A percentile compares a stretch with the other conserved stretches of the same genome.
phyloP scores from a whole-genome alignment of 495 filamentous ascomycete species.

The Penicillium malachiteum region DNA sequence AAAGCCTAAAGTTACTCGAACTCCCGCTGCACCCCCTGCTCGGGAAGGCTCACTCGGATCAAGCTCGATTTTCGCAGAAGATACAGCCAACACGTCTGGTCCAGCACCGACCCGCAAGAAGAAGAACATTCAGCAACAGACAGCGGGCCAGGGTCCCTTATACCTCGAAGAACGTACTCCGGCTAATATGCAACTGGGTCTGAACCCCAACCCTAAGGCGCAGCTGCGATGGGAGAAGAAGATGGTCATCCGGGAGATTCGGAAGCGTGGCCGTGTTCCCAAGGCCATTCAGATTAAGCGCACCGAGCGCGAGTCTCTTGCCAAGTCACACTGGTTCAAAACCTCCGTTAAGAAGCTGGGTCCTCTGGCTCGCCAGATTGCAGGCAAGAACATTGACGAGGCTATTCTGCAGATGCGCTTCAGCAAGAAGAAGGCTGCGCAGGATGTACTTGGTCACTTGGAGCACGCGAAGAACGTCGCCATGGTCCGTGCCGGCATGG shows the following conservation, averaged over 20 bases:
- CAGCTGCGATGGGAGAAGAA: slow-evolving; percentile 76
- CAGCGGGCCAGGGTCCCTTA: slow-evolving; percentile 6
- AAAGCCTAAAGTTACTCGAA: slow-evolving; percentile 32
- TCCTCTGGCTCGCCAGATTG: slow-evolving; percentile 78
- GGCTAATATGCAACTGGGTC: slow-evolving; percentile 49
- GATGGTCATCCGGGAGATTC: slow-evolving; percentile 72
- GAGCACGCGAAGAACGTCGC: slow-evolving; percentile 75
- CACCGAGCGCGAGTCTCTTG: slow-evolving; percentile 67
- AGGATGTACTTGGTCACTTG: slow-evolving; percentile 74
- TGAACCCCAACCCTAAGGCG: slow-evolving; percentile 67
- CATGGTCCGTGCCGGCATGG: slow-evolving; percentile 79
- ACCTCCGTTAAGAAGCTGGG: slow-evolving; percentile 88
- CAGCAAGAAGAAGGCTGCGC: slow-evolving; percentile 87
- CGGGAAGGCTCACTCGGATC: slow-evolving; percentile 37
- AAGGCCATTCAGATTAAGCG: slow-evolving; percentile 61
- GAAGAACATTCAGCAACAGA: slow-evolving; percentile 12
- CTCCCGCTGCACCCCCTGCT: slow-evolving; percentile 29
- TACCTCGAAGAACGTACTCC: slow-evolving; percentile 41
- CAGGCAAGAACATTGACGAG: slow-evolving; percentile 83
- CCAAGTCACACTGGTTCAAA: slow-evolving; percentile 65
- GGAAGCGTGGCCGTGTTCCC: slow-evolving; percentile 64
- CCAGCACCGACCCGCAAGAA: slow-evolving; percentile 28
- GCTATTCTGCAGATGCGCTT: slow-evolving; percentile 95
- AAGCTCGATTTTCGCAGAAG: slow-evolving; percentile 46
- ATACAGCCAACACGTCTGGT: slow-evolving; percentile 27